A percentile compares a stretch with the other conserved stretches of the same genome.
Conservation (phyloP, 164 flowering plant genomes). For the Aristolochia californica region DNA sequence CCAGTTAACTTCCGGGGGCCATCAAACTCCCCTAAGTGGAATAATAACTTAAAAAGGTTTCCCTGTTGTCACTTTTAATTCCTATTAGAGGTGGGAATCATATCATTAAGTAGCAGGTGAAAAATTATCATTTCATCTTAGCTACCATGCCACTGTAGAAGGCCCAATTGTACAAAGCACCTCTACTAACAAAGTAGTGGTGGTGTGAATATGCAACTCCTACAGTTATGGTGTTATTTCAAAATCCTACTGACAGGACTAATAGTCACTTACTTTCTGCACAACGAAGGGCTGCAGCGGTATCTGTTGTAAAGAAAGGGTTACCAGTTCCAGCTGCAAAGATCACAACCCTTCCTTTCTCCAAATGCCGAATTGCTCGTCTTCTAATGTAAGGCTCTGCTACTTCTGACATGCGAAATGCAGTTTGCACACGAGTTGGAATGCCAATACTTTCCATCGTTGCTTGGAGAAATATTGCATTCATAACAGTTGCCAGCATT, state of each 20-base stretch:
- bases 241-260: no score
- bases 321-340: constrained; percentile 99
- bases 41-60: no score
- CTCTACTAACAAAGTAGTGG: no score
- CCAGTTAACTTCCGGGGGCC: no score
- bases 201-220: no score
- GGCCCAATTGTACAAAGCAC: not conserved
- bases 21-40: no score
- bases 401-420: constrained; percentile 98
- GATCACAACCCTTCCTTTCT: constrained; percentile 95
- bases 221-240: no score
- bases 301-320: constrained; percentile 99
- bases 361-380: constrained; percentile 91
- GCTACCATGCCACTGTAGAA: not conserved
- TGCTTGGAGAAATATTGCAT: constrained; percentile 98
- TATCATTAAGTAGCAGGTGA: not conserved
- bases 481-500: constrained; percentile 99
- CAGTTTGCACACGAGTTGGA: constrained; percentile 96
- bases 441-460: constrained; percentile 99
- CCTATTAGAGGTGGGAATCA: no score
- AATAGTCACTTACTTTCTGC: constrained; percentile 75
- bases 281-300: constrained; percentile 98
- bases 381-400: constrained; percentile 96
- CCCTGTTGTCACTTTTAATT: no score
- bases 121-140: not conserved